Percentiles rank a stretch among this genome's conserved stretches.
These are phyloP conservation scores for Aaosphaeria arxii DNA, from an alignment of 2,329 filamentous ascomycete species.

Conservation along the genomic window DNA sequence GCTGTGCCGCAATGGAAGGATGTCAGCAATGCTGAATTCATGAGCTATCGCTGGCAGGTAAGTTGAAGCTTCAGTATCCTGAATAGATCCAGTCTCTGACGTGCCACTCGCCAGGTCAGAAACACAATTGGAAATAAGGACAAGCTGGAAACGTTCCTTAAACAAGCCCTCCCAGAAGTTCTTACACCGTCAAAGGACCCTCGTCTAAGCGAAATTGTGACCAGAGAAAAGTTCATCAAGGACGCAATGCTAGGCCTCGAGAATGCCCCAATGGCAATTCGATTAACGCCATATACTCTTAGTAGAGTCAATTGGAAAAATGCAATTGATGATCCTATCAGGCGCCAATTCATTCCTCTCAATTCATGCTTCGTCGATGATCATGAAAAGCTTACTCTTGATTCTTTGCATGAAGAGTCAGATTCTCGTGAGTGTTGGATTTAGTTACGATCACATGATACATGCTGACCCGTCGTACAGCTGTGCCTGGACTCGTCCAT, in stretches of 20 bases:
- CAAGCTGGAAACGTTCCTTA: constrained; percentile 51
- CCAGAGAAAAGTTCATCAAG: constrained; percentile 52
- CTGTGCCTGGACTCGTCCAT: constrained; percentile 58
- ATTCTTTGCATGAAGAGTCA: constrained; percentile 57
- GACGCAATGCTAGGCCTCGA: constrained; percentile 55
- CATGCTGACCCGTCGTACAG: constrained; percentile 2
- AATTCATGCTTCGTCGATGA: constrained; percentile 53
- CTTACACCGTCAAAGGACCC: constrained; percentile 39
- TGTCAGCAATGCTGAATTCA: constrained; percentile 48
- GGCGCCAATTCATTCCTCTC: constrained; percentile 60
- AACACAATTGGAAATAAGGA: constrained; percentile 21
- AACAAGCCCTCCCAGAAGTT: constrained; percentile 48
- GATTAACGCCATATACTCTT: constrained; percentile 60
- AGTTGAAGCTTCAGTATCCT: constrained; percentile 21
- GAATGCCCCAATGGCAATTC: constrained; percentile 57
- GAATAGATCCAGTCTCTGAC: background rate
- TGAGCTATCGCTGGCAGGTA: constrained; percentile 56
- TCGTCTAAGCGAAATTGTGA: constrained; percentile 40
- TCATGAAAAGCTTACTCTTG: constrained; percentile 54
- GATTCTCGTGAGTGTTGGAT: constrained; percentile 44
- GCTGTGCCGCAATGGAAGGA: constrained; percentile 50
- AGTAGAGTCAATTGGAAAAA: constrained; percentile 59
- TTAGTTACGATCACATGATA: background rate
- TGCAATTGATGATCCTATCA: constrained; percentile 58
- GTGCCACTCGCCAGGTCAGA: background rate